Base-by-base conservation (phyloP, 768 basidiomycete species). In the Brasilioporus rufonigricans region DNA sequence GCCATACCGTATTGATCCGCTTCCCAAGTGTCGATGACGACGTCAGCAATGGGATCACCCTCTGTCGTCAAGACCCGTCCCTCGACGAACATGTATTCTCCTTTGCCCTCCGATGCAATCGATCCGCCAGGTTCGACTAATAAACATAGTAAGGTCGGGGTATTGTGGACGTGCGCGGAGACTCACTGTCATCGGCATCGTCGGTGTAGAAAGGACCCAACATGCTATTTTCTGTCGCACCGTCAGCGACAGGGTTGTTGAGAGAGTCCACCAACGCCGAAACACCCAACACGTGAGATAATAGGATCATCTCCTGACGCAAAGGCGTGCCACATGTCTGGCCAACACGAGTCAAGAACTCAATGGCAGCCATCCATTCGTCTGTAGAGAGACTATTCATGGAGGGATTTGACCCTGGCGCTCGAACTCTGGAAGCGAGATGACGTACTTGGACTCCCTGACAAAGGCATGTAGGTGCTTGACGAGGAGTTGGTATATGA, bases 41-140 rank as follows among this genome's bases (percentile, higher is more conserved):
- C 89, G 48, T 75, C 75, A 6, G 83, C 68, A 49, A 93, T 78
- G 3, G 86, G 85, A n/a, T 76, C 72, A 21, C 90, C 89, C 32
- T 79, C 72, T 1, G 82, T 84, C 16, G 66, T 67, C 29, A 82
- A 63, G 2, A 93, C 78, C 4, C 77, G 78, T 1, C 92, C 91
- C 64, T 90, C 80, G 48, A 93, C 86, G 60, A 79, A 91, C 80
- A 94, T 75, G 66, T 91, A 89, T 11, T 91, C 81, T 21, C 91
- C 92, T 70, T 90, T 92, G 53, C 87, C 91, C 68, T 93, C 91
- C 0, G 90, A 90, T 8, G 92, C 90, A 48, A 93, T 94, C 11
- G 85, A 83, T 1, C 79, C 89, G 6, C 91, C 91, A 7, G 78
- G 68, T 23, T 76, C 68, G 52, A 91, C 89, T 91, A 57, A 33